Base-by-base conservation (phyloP, 192 early-diverging fungal genomes). In the Coemansia sp. region DNA sequence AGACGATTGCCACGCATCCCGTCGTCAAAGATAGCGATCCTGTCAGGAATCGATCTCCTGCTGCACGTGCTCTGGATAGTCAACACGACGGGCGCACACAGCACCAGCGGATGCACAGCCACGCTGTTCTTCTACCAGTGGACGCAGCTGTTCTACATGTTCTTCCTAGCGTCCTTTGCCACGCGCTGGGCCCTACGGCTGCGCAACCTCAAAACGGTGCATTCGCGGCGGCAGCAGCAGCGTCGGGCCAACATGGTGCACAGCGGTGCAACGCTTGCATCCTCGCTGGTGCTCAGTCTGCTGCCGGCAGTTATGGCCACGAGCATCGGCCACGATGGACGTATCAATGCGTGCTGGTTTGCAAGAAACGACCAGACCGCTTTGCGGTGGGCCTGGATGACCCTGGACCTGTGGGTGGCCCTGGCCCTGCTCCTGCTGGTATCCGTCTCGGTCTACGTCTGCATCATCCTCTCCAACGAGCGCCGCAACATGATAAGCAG, bases 381-480 rank as follows among this genome's bases (percentile, higher is more conserved):
- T 15, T 25, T 67, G 47, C 65, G 75, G 20, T 78, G 75, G 75
- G 62, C 68, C 29, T 78, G 75, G 75, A 66, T 78, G 65, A 50
- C 75, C 29, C 65, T 78, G 22, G 70, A 78, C 30, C 27, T 59
- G 28, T 78, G 75, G 75, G 61, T 78, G 0, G 62, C 71, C 6
- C 27, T 72, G 28, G 62, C 62, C 37, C 52, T 78, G 13, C 23
- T 78, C 6, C 66, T 78, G 30, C 65, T 78, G n/a, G 48, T 63
- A 10, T 65, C 65, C 11, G 65, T 66, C 19, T 67, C 75, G 0
- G 47, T 65, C 9, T 68, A 67, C 31, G 65, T 78, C 2, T 65
- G 61, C 40, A 61, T 78, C 20, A 61, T 78, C 23, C 36, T 78
- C 40, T 64, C 69, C 33, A 71, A 72, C 23, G 75, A 78, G 61